Evolutionary conservation across 495 filamentous ascomycete species (phyloP).

Genomic region (Terfezia boudieri): DNA sequence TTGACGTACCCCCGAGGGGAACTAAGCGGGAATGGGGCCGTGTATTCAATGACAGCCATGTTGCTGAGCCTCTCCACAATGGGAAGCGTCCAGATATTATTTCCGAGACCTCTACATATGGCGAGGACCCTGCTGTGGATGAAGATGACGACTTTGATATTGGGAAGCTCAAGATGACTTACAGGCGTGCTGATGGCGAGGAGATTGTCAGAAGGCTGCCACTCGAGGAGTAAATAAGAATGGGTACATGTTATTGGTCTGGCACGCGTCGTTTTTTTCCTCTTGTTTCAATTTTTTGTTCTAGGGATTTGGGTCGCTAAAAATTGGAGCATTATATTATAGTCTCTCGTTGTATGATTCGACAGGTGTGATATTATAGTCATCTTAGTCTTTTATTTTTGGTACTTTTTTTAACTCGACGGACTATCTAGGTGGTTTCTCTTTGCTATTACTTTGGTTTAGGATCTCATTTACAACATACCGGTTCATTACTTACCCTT

Average conservation of each 20-base stretch:
- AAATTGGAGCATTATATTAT: too few relatives aligned
- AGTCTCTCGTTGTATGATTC: not conserved
- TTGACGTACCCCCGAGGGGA: not conserved
- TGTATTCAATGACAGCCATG: constrained; percentile 16
- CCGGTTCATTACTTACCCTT: too few relatives aligned
- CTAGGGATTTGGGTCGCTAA: too few relatives aligned
- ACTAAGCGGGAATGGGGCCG: constrained; percentile 17
- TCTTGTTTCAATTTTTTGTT: not conserved
- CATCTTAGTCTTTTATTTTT: not conserved
- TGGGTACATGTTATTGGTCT: not conserved
- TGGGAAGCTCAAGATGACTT: constrained; percentile 17
- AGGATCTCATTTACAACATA: too few relatives aligned
- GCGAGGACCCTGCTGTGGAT: not conserved
- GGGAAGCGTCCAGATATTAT: constrained; percentile 12
- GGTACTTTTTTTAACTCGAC: not conserved
- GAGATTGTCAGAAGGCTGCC: constrained; percentile 18
- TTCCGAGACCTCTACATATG: not conserved
- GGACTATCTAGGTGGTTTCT: not conserved
- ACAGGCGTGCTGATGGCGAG: constrained; percentile 17
- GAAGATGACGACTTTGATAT: constrained; percentile 13
- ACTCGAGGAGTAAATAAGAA: not conserved
- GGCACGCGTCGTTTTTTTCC: not conserved
- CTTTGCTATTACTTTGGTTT: not conserved
- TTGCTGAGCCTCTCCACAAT: constrained; percentile 15
- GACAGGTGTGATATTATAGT: too few relatives aligned